Conservation (phyloP, 2,329 filamentous ascomycete species). For the Pseudogymnoascus sp. region DNA sequence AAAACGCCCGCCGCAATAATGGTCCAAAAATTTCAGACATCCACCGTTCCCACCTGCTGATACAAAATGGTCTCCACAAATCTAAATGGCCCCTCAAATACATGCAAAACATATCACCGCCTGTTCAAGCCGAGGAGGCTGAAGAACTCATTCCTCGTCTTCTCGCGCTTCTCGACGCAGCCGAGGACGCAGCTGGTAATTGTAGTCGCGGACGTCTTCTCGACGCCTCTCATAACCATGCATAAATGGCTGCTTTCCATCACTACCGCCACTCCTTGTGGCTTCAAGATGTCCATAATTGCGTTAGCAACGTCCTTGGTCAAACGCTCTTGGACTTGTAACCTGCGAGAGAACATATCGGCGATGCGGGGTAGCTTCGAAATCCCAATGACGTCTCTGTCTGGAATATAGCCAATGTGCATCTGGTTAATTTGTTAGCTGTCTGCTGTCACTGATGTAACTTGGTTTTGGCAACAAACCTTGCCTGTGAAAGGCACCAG, state of each 20-base stretch:
- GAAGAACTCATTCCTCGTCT: conserved; percentile 92
- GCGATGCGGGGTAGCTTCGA: conserved; percentile 94
- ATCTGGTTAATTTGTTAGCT: conserved; percentile 49
- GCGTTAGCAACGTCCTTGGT: conserved; percentile 95
- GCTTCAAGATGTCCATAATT: conserved; percentile 85
- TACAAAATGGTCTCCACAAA: background rate
- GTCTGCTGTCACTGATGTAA: background rate
- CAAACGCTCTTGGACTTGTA: conserved; percentile 93
- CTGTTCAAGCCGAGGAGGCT: conserved; percentile 63
- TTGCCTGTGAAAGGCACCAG: conserved; percentile 94
- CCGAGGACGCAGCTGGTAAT: conserved; percentile 98
- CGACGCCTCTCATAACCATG: conserved; percentile 98
- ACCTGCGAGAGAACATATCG: conserved; percentile 87
- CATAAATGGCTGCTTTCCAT: conserved; percentile 96
- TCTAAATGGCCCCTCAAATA: background rate
- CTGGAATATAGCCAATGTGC: conserved; percentile 97
- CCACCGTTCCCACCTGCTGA: conserved; percentile 1
- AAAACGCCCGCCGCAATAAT: conserved; percentile 8
- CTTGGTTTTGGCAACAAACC: conserved; percentile 39
- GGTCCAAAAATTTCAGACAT: background rate
- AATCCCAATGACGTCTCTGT: conserved; percentile 82
- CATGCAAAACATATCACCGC: conserved; percentile 24
- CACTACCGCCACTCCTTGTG: conserved; percentile 90
- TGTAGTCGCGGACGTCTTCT: conserved; percentile 79
- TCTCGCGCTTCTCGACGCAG: conserved; percentile 83